Evolutionary conservation across 176 grass and related monocot genomes (phyloP), one percentile per base, ranked within the genome.

Genomic region (Saccharum spontaneum): DNA sequence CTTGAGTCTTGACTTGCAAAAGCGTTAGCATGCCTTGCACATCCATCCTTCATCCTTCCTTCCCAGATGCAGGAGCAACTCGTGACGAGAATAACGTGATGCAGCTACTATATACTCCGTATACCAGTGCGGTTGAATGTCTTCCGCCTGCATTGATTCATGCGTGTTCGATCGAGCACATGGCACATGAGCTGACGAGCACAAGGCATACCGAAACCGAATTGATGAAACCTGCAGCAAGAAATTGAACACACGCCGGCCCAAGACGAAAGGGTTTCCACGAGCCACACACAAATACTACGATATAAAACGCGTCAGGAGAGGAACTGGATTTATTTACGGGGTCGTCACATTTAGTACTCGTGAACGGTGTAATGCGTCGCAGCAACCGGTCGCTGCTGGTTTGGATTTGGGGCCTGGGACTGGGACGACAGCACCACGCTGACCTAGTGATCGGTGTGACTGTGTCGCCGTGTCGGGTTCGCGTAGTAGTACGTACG

Each of bases 341-440:
- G 59, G 59, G 38, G 18, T 13, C 37, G 18, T 37, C 37, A 66
- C 75, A 85, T 88, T 80, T 61, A 82, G 6, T 83, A 44, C 75
- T 80, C 89, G 77, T 90, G 89, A 90, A 39, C 48, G 75, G 30
- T 39, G 67, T 84, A 81, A 86, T 41, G 71, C 71, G 63, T 54
- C 18, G 87, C 82, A 85, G 78, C 83, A 3, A 28, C 79, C 68
- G 39, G 24, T 31, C 3, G 28, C 8, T 8, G 7, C 52, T n/a
- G 38, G 18, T 57, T 57, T 57, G 22, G 69, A 18, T 81, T 73
- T 67, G 37, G 41, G 14, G 28, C 9, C 12, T 30, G 52, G 8
- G 41, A 28, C 65, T 59, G 36, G 28, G 34, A 23, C 65, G 33
- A 28, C 60, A 43, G 28, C 30, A 14, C 22, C 69, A 73, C 62